Percentiles rank a stretch among this genome's conserved stretches.
phyloP scores from a whole-genome alignment of 176 grass and related monocot genomes.

The Musa troglodytarum region DNA sequence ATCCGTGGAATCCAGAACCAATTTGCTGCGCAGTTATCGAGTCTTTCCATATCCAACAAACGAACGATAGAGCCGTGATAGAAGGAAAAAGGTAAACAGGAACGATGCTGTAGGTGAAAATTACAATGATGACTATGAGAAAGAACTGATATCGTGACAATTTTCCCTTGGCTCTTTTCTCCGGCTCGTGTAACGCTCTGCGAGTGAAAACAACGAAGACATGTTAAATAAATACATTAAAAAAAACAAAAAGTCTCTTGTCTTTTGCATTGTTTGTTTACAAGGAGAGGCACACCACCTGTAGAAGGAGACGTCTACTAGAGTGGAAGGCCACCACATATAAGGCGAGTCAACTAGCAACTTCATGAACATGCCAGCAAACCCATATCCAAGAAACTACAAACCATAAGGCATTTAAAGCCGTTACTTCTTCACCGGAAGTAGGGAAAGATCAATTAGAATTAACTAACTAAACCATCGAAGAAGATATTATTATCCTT shows the following conservation, averaged over 20 bases:
- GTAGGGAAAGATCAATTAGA: too few species aligned
- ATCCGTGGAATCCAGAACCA: constrained; percentile 11
- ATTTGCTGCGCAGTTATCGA: not conserved
- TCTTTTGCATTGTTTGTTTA: too few species aligned
- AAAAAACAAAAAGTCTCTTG: too few species aligned
- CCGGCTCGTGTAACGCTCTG: constrained; percentile 25
- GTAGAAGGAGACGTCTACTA: not conserved
- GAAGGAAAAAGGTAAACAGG: constrained; percentile 5
- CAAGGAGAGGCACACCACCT: not conserved
- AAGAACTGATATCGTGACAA: constrained; percentile 20
- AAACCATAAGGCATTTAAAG: not conserved
- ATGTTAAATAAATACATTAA: too few species aligned
- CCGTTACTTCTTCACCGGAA: too few species aligned
- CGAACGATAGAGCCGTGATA: not conserved
- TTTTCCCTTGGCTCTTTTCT: constrained; percentile 7
- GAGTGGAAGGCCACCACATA: constrained; percentile 7
- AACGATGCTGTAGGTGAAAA: constrained; percentile 18
- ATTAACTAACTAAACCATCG: too few species aligned
- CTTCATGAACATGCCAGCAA: not conserved
- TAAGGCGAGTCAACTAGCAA: not conserved
- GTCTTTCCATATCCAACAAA: too few species aligned
- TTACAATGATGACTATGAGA: not conserved
- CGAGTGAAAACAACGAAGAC: not conserved
- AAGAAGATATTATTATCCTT: too few species aligned
- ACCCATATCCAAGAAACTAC: constrained; percentile 2